phyloP scores from a whole-genome alignment of 768 basidiomycete species.

The Cystoderma amianthinum region DNA sequence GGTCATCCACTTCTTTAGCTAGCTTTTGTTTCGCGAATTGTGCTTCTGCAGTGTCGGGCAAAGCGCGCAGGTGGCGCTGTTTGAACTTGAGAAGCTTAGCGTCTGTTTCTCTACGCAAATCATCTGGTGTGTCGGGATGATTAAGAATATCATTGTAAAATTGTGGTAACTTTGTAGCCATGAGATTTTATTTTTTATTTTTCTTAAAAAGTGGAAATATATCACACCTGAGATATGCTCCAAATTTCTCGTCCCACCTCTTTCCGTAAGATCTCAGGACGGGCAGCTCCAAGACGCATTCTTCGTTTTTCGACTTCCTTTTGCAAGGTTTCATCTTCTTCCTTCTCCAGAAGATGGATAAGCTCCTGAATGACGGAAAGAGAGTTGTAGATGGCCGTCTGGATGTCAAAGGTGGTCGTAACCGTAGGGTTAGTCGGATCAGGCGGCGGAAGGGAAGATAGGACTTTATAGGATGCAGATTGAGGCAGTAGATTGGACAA shows the following conservation, averaged over 20 bases:
- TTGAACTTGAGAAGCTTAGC: conserved; percentile 65
- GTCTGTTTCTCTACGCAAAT: conserved; percentile 73
- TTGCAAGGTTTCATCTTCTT: conserved; percentile 50
- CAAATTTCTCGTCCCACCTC: conserved; percentile 66
- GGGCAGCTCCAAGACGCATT: conserved; percentile 63
- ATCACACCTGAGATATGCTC: conserved; percentile 48
- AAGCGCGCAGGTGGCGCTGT: conserved; percentile 49
- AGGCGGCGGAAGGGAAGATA: conserved; percentile 65
- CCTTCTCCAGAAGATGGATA: conserved; percentile 49
- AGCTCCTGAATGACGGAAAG: conserved; percentile 73
- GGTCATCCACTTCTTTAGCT: conserved; percentile 58
- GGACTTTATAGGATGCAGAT: conserved; percentile 53
- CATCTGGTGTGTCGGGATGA: conserved; percentile 74
- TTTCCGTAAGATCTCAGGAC: conserved; percentile 48
- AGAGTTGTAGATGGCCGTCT: conserved; percentile 60
- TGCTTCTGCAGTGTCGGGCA: conserved; percentile 36
- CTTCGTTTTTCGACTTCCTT: conserved; percentile 75
- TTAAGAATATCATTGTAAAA: conserved; percentile 78
- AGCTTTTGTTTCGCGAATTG: conserved; percentile 36
- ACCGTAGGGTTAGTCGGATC: conserved; percentile 69
- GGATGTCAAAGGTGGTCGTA: conserved; percentile 49
- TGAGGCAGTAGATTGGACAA: conserved; percentile 70
- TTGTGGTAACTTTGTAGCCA: conserved; percentile 44
- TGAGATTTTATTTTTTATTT: neutral
- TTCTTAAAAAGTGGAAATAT: neutral